Evolutionary conservation across 768 basidiomycete species (phyloP).

Genomic region (Suillus luteus): DNA sequence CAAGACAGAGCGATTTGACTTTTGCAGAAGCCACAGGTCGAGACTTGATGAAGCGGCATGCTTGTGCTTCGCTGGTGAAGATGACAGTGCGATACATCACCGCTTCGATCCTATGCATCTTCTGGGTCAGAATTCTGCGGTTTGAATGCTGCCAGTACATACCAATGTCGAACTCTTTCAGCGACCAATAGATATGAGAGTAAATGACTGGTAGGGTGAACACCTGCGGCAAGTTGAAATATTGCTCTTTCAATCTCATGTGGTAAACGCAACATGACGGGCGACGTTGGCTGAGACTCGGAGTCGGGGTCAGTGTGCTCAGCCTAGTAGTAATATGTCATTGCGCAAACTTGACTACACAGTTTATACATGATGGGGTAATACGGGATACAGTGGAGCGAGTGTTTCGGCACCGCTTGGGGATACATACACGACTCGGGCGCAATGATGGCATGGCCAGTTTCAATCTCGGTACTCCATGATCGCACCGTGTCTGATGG

Average conservation of each 20-base stretch:
- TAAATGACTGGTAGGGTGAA: neutral
- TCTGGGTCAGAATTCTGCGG: neutral
- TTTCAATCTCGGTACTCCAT: no score
- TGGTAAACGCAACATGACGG: neutral
- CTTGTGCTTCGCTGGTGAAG: neutral
- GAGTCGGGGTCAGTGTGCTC: no score
- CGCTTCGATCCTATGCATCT: neutral
- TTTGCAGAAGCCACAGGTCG: neutral
- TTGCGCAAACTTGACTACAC: no score
- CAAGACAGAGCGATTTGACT: neutral
- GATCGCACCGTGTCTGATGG: no score
- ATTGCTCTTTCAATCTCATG: neutral
- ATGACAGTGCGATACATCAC: neutral
- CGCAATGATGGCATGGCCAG: no score
- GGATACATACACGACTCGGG: no score
- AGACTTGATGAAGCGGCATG: neutral
- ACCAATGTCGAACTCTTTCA: neutral
- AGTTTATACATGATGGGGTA: no score
- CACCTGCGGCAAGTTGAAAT: neutral
- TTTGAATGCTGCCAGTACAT: neutral
- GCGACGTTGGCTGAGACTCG: no score
- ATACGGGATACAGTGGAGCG: no score
- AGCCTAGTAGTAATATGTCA: no score
- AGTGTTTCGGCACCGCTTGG: no score
- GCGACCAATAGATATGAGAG: constrained; percentile 1